Evolutionary conservation across 768 basidiomycete species (phyloP), one percentile per base, ranked within the genome.

Genomic region (Agrocybe pediades): DNA sequence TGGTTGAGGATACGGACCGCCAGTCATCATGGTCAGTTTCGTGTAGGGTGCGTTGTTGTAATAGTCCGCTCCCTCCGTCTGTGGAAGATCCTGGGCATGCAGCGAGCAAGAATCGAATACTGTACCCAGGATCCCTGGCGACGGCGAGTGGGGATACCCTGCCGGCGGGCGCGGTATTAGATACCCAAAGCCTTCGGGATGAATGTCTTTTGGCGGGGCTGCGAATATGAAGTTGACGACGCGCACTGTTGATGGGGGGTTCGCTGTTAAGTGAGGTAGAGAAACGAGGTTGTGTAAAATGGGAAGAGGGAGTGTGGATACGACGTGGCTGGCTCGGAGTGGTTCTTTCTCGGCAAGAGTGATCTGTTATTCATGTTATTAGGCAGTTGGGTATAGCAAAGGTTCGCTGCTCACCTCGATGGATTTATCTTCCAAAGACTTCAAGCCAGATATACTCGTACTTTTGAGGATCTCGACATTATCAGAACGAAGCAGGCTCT

Each of bases 121-220:
- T 25, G 87, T 86, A 11, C 96, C 96, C 0, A 98, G 79, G 17
- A 90, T 79, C 3, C 83, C 82, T 9, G 77, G 68, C 3, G 55
- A 44, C 2, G 49, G 54, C 21, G 53, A 15, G 15, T 51, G 36
- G n/a, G 69, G 62, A 58, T 90, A 88, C 19, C 77, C 86, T 4
- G 68, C 68, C 26, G 70, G 71, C 0, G 89, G 85, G 15, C 95
- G 89, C 0, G 95, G 94, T 48, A 97, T 80, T 64, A 99, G 87
- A 73, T 95, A 98, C 8, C 96, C 96, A 66, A 98, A 99, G 3
- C 96, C 96, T 2, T 79, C 77, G 0, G 94, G 93, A 61, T 93
- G 88, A 45, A 95, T 77, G 20, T 66, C 53, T 51, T 71, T 64
- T 20, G 73, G 67, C 25, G 80, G 65, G 25, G 67, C 65, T 41